Conservation (phyloP, 139 green algal species). For the Auxenochlorella pyrenoidosa region DNA sequence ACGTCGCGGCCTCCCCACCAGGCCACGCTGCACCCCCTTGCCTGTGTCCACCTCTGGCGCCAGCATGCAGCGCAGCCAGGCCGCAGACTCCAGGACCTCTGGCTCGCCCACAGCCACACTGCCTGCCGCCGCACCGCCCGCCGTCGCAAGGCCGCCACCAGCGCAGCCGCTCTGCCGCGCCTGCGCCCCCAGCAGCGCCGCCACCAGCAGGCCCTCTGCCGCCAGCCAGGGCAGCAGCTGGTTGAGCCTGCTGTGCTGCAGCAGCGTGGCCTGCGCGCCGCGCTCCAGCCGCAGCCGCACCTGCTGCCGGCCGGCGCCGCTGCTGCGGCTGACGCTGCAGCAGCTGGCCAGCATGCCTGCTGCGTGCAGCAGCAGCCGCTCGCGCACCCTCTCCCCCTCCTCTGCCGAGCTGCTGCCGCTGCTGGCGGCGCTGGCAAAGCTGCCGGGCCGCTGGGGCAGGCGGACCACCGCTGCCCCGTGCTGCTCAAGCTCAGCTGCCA, state of each 20-base stretch:
- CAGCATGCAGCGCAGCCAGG: slow-evolving; percentile 52
- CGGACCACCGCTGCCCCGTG: slow-evolving; percentile 11
- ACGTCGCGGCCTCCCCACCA: neutral
- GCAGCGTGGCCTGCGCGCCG: slow-evolving; percentile 19
- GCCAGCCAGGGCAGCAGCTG: slow-evolving; percentile 43
- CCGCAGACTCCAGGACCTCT: slow-evolving; percentile 50
- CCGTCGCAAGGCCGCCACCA: neutral
- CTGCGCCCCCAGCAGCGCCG: slow-evolving; percentile 1
- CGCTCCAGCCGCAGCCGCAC: slow-evolving; percentile 6
- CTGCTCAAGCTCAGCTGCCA: slow-evolving; percentile 23
- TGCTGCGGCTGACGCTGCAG: neutral
- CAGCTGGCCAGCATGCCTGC: slow-evolving; percentile 25
- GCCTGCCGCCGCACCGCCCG: neutral
- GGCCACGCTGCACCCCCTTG: neutral
- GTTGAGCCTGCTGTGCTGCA: slow-evolving; percentile 45
- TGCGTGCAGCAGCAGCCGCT: slow-evolving; percentile 23
- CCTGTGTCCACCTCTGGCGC: slow-evolving; percentile 28
- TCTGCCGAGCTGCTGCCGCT: neutral
- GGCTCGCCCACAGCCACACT: neutral
- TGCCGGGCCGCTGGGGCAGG: neutral
- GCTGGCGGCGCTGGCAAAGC: neutral
- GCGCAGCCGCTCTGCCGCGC: neutral
- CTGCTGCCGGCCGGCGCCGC: neutral
- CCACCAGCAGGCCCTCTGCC: slow-evolving; percentile 23
- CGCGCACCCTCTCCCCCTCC: neutral